Conservation (phyloP, 139 green algal genomes). For the Tetratostichococcus sp. region DNA sequence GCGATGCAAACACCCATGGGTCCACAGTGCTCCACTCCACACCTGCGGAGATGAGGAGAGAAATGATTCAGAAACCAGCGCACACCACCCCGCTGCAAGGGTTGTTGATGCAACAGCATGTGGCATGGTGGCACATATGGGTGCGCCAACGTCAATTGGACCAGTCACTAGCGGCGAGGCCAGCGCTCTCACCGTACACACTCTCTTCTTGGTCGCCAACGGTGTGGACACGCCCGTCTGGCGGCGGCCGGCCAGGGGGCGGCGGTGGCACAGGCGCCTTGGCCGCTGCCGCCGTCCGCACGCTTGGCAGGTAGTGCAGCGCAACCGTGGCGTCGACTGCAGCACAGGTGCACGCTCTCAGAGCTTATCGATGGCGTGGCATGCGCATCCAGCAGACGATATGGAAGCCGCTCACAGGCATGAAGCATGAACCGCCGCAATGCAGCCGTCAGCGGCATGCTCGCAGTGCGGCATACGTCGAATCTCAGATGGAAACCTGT, state of each 20-base stretch:
- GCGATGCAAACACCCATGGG: constrained; percentile 72
- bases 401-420: too few relatives aligned
- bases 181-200: constrained; percentile 46
- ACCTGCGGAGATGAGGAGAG: background rate
- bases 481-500: too few relatives aligned
- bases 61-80: too few relatives aligned
- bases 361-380: too few relatives aligned
- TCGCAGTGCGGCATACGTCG: too few relatives aligned
- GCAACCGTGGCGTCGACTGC: constrained; percentile 59
- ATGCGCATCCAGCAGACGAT: too few relatives aligned
- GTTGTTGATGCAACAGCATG: too few relatives aligned
- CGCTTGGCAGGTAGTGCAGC: constrained; percentile 49
- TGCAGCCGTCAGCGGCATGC: too few relatives aligned
- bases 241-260: background rate
- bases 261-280: background rate
- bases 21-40: constrained; percentile 71
- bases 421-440: too few relatives aligned
- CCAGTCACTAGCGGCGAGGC: too few relatives aligned
- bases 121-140: background rate
- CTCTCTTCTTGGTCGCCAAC: constrained; percentile 82
- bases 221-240: constrained; percentile 49
- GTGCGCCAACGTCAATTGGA: background rate
- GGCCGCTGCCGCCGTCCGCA: constrained; percentile 11
- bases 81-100: too few relatives aligned
- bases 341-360: too few relatives aligned